Conservation (phyloP, 495 filamentous ascomycete species). For the Glarea lozoyensis region DNA sequence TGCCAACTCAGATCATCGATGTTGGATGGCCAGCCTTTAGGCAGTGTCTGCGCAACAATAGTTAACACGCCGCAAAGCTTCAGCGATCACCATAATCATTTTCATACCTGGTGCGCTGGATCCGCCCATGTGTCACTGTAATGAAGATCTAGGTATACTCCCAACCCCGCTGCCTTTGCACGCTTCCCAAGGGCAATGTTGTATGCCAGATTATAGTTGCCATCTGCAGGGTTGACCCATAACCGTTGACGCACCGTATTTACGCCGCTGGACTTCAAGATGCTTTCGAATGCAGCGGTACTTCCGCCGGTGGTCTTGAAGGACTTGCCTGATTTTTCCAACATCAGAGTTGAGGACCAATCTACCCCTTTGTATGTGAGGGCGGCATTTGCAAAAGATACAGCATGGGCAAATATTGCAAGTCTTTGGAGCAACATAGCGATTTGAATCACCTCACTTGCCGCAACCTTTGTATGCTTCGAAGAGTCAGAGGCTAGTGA, state of each 20-base stretch:
- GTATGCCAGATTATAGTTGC: slow-evolving; percentile 60
- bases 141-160: slow-evolving; percentile 62
- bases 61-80: no score
- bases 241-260: slow-evolving; percentile 65
- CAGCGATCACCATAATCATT: no score
- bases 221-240: slow-evolving; percentile 61
- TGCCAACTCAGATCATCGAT: slow-evolving; percentile 49
- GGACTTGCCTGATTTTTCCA: slow-evolving; percentile 49
- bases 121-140: slow-evolving; percentile 34
- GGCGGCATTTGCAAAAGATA: slow-evolving; percentile 25
- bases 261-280: slow-evolving; percentile 53
- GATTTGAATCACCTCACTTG: no score
- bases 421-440: not conserved
- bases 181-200: slow-evolving; percentile 57
- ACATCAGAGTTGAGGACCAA: slow-evolving; percentile 60
- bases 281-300: slow-evolving; percentile 48
- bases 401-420: not conserved
- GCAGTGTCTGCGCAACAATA: slow-evolving; percentile 39
- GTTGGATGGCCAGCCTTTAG: slow-evolving; percentile 50
- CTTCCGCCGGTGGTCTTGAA: slow-evolving; percentile 50
- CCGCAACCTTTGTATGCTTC: no score
- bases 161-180: slow-evolving; percentile 53
- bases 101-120: not conserved
- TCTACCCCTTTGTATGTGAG: slow-evolving; percentile 61
- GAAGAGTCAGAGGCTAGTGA: no score